A percentile compares a stretch with the other conserved stretches of the same genome.
Conservation (phyloP, 129 eudicot species). For the Scalesia atractyloides region DNA sequence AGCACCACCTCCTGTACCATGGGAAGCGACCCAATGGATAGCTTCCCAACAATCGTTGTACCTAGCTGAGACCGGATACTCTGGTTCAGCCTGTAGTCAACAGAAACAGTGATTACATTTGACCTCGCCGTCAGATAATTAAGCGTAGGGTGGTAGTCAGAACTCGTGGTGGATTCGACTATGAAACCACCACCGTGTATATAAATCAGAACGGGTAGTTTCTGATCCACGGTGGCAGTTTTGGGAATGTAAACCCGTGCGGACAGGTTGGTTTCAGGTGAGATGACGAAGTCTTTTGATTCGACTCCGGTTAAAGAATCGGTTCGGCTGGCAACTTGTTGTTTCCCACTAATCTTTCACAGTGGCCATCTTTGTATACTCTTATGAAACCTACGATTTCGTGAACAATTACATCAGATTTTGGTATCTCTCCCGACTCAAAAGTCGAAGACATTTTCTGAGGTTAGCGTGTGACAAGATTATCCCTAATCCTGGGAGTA, state of each 20-base stretch:
- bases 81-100: constrained; percentile 32
- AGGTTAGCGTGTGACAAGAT: no score
- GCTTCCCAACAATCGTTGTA: constrained; percentile 34
- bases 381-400: constrained; percentile 5
- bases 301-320: constrained; percentile 31
- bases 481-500: no score
- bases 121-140: constrained; percentile 14
- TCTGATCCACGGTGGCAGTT: background rate
- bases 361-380: constrained; percentile 34
- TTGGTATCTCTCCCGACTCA: no score
- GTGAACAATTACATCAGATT: no score
- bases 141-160: constrained; percentile 20
- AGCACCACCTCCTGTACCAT: background rate
- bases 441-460: no score
- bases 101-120: constrained; percentile 20
- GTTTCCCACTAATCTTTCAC: constrained; percentile 16
- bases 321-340: constrained; percentile 11
- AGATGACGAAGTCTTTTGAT: constrained; percentile 31
- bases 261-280: constrained; percentile 5
- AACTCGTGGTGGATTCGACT: constrained; percentile 28
- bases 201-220: constrained; percentile 34
- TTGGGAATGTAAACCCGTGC: constrained; percentile 10
- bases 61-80: constrained; percentile 17
- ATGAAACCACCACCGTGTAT: constrained; percentile 37
- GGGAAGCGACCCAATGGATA: constrained; percentile 27